phyloP scores from a whole-genome alignment of 2,329 filamentous ascomycete genomes.

The Ceratocystis harringtonii region DNA sequence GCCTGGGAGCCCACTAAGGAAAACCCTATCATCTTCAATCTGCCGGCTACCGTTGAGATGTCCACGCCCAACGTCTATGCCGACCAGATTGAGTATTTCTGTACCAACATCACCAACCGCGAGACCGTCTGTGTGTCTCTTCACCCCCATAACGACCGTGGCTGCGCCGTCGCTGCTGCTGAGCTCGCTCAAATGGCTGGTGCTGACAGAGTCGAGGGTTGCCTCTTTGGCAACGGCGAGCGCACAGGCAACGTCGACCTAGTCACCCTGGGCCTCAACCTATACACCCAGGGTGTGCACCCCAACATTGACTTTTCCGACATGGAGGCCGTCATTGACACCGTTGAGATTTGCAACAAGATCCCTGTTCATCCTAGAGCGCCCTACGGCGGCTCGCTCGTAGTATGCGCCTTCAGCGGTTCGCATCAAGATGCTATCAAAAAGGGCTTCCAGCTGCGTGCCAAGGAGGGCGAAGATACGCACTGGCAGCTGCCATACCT shows the following conservation, averaged over 20 bases:
- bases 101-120: slow-evolving; percentile 64
- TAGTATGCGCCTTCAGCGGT: slow-evolving; percentile 84
- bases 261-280: slow-evolving; percentile 79
- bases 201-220: slow-evolving; percentile 85
- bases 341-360: slow-evolving; percentile 86
- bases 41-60: slow-evolving; percentile 93
- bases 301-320: slow-evolving; percentile 85
- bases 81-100: slow-evolving; percentile 94
- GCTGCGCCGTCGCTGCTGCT: slow-evolving; percentile 75
- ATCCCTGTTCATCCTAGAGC: slow-evolving; percentile 82
- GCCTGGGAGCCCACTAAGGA: slow-evolving; percentile 75
- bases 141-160: slow-evolving; percentile 89
- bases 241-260: slow-evolving; percentile 91
- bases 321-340: slow-evolving; percentile 68
- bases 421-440: slow-evolving; percentile 94
- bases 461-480: slow-evolving; percentile 46
- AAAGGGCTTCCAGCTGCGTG: slow-evolving; percentile 66
- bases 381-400: slow-evolving; percentile 79
- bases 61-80: slow-evolving; percentile 89
- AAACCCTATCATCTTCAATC: slow-evolving; percentile 86
- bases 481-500: slow-evolving; percentile 82
- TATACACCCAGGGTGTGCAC: slow-evolving; percentile 84
- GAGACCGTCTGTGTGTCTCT: slow-evolving; percentile 80
- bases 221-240: slow-evolving; percentile 88
- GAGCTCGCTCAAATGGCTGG: slow-evolving; percentile 94